A percentile compares a stretch with the other conserved stretches of the same genome.
Evolutionary conservation across 148 eudicot genomes (phyloP).

Genomic region (Amaranthus palmeri): DNA sequence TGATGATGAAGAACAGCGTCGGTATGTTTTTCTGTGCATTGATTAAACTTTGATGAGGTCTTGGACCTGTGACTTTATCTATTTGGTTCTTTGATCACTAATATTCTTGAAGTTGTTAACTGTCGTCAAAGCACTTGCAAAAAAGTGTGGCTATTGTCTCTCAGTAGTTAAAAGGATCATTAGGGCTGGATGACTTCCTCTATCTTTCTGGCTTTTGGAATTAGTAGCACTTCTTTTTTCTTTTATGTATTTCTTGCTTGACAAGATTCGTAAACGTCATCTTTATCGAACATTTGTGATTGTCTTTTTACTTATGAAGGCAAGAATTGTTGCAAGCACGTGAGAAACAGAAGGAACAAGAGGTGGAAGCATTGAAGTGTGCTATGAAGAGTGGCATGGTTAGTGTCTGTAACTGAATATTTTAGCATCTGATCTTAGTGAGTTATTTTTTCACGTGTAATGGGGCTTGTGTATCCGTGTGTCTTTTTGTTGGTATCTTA

Average conservation of each 20-base stretch:
- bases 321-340: constrained; percentile 72
- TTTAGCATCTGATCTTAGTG: not conserved
- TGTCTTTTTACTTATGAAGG: constrained; percentile 32
- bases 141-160: not conserved
- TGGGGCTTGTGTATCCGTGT: not conserved
- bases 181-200: not conserved
- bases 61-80: not conserved
- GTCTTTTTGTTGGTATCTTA: constrained; percentile 21
- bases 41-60: not conserved
- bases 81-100: not conserved
- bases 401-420: constrained; percentile 9
- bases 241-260: constrained; percentile 4
- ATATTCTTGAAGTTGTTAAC: not conserved
- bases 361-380: constrained; percentile 64
- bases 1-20: constrained; percentile 88
- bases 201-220: not conserved
- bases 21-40: constrained; percentile 38
- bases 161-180: not conserved
- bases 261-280: not conserved
- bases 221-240: not conserved
- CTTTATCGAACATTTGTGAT: not conserved
- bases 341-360: constrained; percentile 72
- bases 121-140: not conserved
- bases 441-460: constrained; percentile 11
- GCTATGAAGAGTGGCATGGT: constrained; percentile 93